phyloP scores from a whole-genome alignment of 495 filamentous ascomycete species.

The Penicillium antarcticum region DNA sequence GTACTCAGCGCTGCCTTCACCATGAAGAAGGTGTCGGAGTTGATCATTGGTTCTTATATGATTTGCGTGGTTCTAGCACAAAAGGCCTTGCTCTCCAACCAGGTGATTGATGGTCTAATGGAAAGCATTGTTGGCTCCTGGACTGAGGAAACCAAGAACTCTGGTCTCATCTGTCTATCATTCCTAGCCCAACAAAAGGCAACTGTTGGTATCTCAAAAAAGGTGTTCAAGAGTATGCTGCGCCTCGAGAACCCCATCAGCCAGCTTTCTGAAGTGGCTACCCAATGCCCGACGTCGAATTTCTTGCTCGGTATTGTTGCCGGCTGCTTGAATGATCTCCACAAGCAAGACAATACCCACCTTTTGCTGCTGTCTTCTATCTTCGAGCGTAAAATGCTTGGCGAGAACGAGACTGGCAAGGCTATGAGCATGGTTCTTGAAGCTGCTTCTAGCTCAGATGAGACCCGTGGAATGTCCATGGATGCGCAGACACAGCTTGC shows the following conservation, averaged over 20 bases:
- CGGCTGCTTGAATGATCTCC: constrained; percentile 61
- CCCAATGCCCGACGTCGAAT: constrained; percentile 65
- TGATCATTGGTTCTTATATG: constrained; percentile 87
- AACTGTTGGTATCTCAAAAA: constrained; percentile 51
- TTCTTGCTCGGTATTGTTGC: constrained; percentile 69
- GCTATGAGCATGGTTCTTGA: constrained; percentile 61
- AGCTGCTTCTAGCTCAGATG: constrained; percentile 29
- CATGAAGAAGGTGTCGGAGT: constrained; percentile 67
- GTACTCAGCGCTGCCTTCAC: constrained; percentile 71
- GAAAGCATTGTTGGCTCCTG: constrained; percentile 74
- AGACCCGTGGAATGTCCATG: constrained; percentile 36
- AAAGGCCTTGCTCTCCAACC: constrained; percentile 73
- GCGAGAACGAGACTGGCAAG: constrained; percentile 55
- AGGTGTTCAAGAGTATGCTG: constrained; percentile 65
- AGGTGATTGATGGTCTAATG: constrained; percentile 76
- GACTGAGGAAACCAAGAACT: constrained; percentile 63
- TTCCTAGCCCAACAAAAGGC: constrained; percentile 76
- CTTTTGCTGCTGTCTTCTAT: constrained; percentile 58
- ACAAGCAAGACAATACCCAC: constrained; percentile 53
- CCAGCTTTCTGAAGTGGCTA: constrained; percentile 57
- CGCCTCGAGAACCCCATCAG: constrained; percentile 56
- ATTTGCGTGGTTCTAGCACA: constrained; percentile 77
- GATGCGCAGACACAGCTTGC: constrained; percentile 60
- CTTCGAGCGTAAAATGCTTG: constrained; percentile 58
- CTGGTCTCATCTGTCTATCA: constrained; percentile 77